phyloP scores from a whole-genome alignment of 345 rosid genomes.

The Turritis glabra region DNA sequence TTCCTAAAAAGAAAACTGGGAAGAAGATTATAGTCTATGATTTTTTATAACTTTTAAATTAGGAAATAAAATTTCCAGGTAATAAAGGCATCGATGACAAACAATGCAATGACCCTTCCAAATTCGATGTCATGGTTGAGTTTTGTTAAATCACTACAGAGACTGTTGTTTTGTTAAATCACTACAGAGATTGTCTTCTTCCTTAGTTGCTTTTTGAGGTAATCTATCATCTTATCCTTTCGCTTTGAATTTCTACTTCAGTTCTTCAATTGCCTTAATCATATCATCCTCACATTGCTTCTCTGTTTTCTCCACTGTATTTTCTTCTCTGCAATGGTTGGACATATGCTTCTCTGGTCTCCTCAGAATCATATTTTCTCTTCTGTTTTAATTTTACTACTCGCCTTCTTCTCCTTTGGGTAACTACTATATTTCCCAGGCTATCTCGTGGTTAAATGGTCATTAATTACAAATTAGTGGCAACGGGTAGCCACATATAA shows the following conservation, averaged over 20 bases:
- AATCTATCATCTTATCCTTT: not conserved
- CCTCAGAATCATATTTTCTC: not conserved
- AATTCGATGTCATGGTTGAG: too few relatives aligned
- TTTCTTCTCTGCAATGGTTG: not conserved
- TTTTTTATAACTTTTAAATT: not conserved
- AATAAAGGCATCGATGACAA: not conserved
- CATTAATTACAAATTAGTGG: not conserved
- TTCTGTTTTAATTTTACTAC: conserved; percentile 1
- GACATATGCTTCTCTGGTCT: not conserved
- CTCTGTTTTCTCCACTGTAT: not conserved
- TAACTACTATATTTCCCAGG: too few relatives aligned
- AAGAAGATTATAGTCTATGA: not conserved
- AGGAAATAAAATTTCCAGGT: not conserved
- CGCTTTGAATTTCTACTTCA: not conserved
- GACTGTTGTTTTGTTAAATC: too few relatives aligned
- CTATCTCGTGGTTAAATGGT: too few relatives aligned
- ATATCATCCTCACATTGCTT: not conserved
- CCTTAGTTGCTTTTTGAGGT: too few relatives aligned
- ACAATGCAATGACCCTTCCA: too few relatives aligned
- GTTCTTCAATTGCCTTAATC: not conserved
- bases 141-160: too few relatives aligned
- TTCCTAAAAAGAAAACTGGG: not conserved
- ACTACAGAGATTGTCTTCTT: too few relatives aligned
- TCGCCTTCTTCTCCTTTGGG: too few relatives aligned
- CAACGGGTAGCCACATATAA: not conserved